phyloP scores from a whole-genome alignment of 2,329 filamentous ascomycete genomes.

The Raffaelea ambrosiae region DNA sequence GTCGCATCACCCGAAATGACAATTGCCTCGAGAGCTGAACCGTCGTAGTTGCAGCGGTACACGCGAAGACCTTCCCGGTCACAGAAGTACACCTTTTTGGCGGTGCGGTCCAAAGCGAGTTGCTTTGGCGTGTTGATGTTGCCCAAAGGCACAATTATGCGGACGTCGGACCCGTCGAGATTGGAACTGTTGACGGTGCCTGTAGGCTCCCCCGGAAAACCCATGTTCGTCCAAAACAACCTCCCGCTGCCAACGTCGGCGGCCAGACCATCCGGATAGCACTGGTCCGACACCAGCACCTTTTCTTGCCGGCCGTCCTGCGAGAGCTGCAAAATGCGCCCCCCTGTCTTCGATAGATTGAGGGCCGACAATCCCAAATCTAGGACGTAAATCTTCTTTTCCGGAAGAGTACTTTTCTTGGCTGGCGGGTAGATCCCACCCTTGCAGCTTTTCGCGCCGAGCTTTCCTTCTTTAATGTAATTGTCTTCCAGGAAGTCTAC shows the following conservation, averaged over 20 bases:
- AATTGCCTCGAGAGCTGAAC: slow-evolving; percentile 28
- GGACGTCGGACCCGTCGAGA: slow-evolving; percentile 38
- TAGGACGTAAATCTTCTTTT: slow-evolving; percentile 16
- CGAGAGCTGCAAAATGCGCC: slow-evolving; percentile 14
- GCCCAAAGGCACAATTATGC: slow-evolving; percentile 33
- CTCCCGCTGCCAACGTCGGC: slow-evolving; percentile 22
- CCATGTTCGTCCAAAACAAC: slow-evolving; percentile 45
- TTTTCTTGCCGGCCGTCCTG: slow-evolving; percentile 14
- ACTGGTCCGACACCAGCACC: slow-evolving; percentile 17
- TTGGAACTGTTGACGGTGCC: slow-evolving; percentile 34
- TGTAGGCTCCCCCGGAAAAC: slow-evolving; percentile 26
- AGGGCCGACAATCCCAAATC: slow-evolving; percentile 18
- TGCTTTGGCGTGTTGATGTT: slow-evolving; percentile 41
- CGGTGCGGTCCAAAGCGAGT: slow-evolving; percentile 21
- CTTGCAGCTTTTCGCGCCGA: slow-evolving; percentile 22
- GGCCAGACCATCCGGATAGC: slow-evolving; percentile 36
- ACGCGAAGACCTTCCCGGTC: slow-evolving; percentile 36
- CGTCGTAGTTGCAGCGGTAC: slow-evolving; percentile 29
- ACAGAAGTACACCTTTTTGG: slow-evolving; percentile 29
- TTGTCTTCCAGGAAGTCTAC: slow-evolving; percentile 18
- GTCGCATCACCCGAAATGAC: slow-evolving; percentile 24
- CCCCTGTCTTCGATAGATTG: slow-evolving; percentile 5
- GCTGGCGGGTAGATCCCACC: slow-evolving; percentile 29
- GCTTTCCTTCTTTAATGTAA: slow-evolving; percentile 17
- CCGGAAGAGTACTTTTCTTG: background rate